A percentile compares a stretch with the other conserved stretches of the same genome.
Evolutionary conservation across 345 rosid genomes (phyloP).

Genomic region (Psidium guajava): DNA sequence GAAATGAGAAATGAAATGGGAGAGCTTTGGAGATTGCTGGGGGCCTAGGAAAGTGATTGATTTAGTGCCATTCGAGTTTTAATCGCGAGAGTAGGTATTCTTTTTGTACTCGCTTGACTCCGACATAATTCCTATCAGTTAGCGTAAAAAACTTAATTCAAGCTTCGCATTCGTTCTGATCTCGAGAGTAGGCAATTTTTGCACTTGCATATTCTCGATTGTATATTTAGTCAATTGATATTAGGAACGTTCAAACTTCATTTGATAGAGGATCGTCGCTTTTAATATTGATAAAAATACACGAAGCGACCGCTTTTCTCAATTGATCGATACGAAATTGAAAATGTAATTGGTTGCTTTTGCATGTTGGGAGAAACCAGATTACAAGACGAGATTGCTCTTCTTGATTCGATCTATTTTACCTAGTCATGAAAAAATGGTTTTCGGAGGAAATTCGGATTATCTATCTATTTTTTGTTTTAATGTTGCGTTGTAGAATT

Average conservation of each 20-base stretch:
- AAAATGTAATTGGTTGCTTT: not conserved
- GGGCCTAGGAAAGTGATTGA: not conserved
- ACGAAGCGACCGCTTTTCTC: not conserved
- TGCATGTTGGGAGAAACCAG: not conserved
- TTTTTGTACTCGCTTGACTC: too few species aligned
- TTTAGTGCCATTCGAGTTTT: not conserved
- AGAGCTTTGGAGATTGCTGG: not conserved
- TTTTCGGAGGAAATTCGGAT: not conserved
- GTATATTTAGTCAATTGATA: not conserved
- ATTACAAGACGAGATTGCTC: accelerated
- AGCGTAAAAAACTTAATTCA: not conserved
- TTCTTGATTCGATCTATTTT: not conserved
- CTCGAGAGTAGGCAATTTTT: not conserved
- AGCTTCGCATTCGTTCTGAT: not conserved
- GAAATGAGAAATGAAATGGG: not conserved
- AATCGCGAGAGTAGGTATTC: not conserved
- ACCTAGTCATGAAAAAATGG: not conserved
- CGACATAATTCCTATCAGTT: too few species aligned
- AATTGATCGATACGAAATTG: not conserved
- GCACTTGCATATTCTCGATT: not conserved
- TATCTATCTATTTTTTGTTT: not conserved
- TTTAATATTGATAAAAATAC: too few species aligned
- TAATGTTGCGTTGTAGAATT: not conserved
- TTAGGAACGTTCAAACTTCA: not conserved
- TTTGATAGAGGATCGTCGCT: not conserved